phyloP scores from a whole-genome alignment of 139 green algal species.

The Marvania coccoides region DNA sequence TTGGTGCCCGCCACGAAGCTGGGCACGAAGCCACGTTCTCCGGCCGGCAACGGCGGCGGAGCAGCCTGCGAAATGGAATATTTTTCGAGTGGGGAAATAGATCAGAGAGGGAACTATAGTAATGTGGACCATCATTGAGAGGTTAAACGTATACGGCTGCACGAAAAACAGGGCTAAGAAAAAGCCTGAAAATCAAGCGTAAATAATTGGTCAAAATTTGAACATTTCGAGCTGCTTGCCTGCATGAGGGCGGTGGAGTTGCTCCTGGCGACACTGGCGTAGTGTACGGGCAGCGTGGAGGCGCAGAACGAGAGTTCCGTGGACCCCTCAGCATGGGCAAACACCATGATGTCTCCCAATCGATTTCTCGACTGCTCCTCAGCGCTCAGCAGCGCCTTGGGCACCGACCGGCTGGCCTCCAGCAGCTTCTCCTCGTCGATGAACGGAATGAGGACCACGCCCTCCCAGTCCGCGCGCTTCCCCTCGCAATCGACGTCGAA shows the following conservation, averaged over 20 bases:
- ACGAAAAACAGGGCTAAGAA: no score
- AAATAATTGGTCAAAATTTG: no score
- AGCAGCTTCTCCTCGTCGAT: conserved; percentile 69
- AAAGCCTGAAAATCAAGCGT: no score
- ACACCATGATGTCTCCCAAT: conserved; percentile 65
- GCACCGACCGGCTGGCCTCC: conserved; percentile 32
- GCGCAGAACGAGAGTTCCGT: conserved; percentile 52
- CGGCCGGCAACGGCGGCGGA: conserved; percentile 50
- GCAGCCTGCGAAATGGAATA: conserved; percentile 22
- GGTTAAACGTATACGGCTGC: no score
- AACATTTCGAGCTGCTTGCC: no score
- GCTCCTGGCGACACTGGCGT: conserved; percentile 26
- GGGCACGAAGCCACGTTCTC: conserved; percentile 58
- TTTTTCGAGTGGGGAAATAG: no score
- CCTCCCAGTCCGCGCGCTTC: conserved; percentile 90
- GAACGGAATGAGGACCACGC: conserved; percentile 68
- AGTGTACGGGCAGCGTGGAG: conserved; percentile 57
- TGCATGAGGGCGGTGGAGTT: conserved; percentile 31
- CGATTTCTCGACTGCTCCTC: conserved; percentile 67
- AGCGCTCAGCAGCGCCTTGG: conserved; percentile 28
- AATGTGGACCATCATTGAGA: no score
- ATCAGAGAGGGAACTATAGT: no score
- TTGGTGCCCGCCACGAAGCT: conserved; percentile 50
- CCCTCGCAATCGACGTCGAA: conserved; percentile 85
- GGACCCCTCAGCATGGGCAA: conserved; percentile 12